phyloP scores from a whole-genome alignment of 805 yeast genomes.

The Komagataella populi region DNA sequence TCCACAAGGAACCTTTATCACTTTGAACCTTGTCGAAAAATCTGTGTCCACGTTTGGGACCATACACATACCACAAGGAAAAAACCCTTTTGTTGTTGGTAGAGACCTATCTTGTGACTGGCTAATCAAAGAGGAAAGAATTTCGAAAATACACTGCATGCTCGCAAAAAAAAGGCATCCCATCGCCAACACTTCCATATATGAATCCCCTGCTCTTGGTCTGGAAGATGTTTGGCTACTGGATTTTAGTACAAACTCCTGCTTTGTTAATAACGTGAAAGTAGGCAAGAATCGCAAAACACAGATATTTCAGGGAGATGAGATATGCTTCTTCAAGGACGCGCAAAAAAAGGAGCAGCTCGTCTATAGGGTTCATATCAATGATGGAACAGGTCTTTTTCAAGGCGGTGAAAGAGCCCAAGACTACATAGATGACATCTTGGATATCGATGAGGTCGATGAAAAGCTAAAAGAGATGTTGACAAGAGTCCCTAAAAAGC shows the following conservation, averaged over 20 bases:
- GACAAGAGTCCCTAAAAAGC: slow-evolving; percentile 10
- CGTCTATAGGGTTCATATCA: slow-evolving; percentile 37
- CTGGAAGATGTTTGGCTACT: slow-evolving; percentile 68
- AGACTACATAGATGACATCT: background rate
- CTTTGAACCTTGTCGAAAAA: slow-evolving; percentile 35
- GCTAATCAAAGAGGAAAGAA: slow-evolving; percentile 53
- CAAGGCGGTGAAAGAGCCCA: slow-evolving; percentile 25
- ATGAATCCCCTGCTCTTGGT: slow-evolving; percentile 60
- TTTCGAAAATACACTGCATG: slow-evolving; percentile 77
- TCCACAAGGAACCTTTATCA: slow-evolving; percentile 52
- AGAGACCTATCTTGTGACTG: slow-evolving; percentile 51
- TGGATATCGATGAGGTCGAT: slow-evolving; percentile 3
- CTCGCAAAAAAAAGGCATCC: slow-evolving; percentile 52
- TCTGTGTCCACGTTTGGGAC: slow-evolving; percentile 29
- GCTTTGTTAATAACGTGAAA: slow-evolving; percentile 48
- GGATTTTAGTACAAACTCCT: slow-evolving; percentile 71
- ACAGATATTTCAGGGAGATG: slow-evolving; percentile 51
- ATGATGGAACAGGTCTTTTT: slow-evolving; percentile 53
- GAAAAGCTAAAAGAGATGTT: slow-evolving; percentile 1
- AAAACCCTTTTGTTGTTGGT: slow-evolving; percentile 60
- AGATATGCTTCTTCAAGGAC: slow-evolving; percentile 53
- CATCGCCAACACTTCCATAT: slow-evolving; percentile 33
- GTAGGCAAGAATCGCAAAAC: slow-evolving; percentile 52
- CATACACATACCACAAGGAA: slow-evolving; percentile 53
- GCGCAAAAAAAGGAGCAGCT: slow-evolving; percentile 33